Percentiles rank a stretch among this genome's conserved stretches.
These are phyloP conservation scores for Sarocladium oryzae DNA, from an alignment of 2,329 filamentous ascomycete genomes.

Conservation along the genomic window DNA sequence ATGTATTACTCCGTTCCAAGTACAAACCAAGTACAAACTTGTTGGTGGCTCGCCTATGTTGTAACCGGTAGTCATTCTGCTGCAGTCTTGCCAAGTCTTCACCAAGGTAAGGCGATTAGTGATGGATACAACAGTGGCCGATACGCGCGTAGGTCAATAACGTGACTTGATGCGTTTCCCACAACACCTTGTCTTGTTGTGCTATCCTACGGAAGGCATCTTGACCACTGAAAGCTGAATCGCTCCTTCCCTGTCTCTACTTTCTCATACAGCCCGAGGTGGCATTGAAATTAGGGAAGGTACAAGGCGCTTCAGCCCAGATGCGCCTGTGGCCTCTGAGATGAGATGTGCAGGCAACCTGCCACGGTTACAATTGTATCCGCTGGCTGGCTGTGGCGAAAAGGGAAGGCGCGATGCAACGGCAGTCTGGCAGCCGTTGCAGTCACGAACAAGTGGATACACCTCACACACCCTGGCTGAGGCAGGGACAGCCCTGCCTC, in stretches of 20 bases:
- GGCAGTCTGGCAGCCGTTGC: constrained; percentile 3
- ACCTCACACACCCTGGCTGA: neutral
- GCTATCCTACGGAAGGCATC: too few species aligned
- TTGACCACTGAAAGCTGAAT: too few species aligned
- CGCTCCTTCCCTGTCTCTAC: too few species aligned
- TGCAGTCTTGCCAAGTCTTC: too few species aligned
- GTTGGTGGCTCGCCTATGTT: neutral
- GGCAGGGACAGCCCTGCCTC: neutral
- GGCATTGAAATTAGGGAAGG: neutral
- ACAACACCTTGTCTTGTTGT: too few species aligned
- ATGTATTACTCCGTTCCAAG: too few species aligned
- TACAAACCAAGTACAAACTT: too few species aligned
- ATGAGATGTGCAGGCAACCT: neutral
- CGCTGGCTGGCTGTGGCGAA: neutral
- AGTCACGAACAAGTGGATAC: constrained; percentile 2
- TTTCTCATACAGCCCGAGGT: neutral
- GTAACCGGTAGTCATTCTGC: too few species aligned
- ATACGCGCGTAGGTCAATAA: too few species aligned
- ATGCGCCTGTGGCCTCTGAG: neutral
- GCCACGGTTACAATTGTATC: neutral
- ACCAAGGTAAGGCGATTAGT: too few species aligned
- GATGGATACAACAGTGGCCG: too few species aligned
- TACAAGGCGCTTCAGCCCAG: neutral
- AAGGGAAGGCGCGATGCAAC: constrained; percentile 6
- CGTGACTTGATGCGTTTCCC: too few species aligned